Conservation (phyloP, 2,329 filamentous ascomycete species). For the Thyridium curvatum region DNA sequence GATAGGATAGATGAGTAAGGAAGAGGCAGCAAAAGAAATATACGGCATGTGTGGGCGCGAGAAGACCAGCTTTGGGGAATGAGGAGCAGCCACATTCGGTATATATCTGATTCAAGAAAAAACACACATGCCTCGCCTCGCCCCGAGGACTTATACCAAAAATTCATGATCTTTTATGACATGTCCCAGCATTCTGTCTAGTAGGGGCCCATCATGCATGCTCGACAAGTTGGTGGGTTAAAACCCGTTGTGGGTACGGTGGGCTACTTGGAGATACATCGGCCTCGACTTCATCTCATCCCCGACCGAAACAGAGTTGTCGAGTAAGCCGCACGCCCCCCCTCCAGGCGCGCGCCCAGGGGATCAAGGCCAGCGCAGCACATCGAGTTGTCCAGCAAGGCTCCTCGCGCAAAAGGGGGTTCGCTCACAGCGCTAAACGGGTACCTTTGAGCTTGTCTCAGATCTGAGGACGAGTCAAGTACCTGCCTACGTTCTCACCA, state of each 20-base stretch:
- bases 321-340: neutral
- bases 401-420: neutral
- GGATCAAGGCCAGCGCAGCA: neutral
- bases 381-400: neutral
- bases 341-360: neutral
- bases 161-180: neutral
- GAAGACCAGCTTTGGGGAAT: no score
- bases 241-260: neutral
- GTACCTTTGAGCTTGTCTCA: neutral
- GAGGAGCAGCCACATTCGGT: no score
- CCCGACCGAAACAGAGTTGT: neutral
- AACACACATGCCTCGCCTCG: no score
- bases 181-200: neutral
- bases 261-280: neutral
- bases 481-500: no score
- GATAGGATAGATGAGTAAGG: no score
- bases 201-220: neutral
- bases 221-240: neutral
- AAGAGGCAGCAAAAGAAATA: no score
- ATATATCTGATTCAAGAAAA: no score
- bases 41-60: no score
- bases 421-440: neutral
- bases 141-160: neutral
- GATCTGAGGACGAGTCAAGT: no score
- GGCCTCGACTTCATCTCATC: neutral